phyloP scores from a whole-genome alignment of 495 filamentous ascomycete species.

The Aspergillus wentii region DNA sequence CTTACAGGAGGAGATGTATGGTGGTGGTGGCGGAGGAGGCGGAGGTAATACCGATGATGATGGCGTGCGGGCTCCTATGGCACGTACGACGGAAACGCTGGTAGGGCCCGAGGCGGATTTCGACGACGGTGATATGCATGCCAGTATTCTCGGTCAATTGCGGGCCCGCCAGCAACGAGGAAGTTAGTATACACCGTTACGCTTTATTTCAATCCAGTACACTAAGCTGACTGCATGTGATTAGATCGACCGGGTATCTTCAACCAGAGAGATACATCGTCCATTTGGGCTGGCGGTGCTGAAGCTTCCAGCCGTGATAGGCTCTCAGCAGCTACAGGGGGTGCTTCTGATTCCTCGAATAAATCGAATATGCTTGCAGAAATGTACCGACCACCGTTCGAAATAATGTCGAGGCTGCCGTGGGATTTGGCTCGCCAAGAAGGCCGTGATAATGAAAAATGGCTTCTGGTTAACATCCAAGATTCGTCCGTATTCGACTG shows the following conservation, averaged over 20 bases:
- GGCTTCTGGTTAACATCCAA: slow-evolving; percentile 93
- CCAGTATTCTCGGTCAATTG: slow-evolving; percentile 63
- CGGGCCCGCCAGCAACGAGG: slow-evolving; percentile 45
- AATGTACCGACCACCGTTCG: slow-evolving; percentile 85
- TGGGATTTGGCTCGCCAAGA: slow-evolving; percentile 80
- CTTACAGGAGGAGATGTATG: slow-evolving; percentile 88
- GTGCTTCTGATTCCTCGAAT: slow-evolving; percentile 64
- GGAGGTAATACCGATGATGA: slow-evolving; percentile 47
- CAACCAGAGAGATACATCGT: slow-evolving; percentile 64
- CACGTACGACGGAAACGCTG: slow-evolving; percentile 84
- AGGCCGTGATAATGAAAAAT: slow-evolving; percentile 82
- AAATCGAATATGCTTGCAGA: slow-evolving; percentile 76
- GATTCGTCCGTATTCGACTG: slow-evolving; percentile 89
- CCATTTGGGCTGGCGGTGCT: slow-evolving; percentile 68
- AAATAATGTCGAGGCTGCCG: slow-evolving; percentile 67
- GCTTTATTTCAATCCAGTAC: neutral
- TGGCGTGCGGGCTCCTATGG: slow-evolving; percentile 84
- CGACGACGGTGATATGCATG: slow-evolving; percentile 56
- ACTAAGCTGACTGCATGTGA: slow-evolving; percentile 9
- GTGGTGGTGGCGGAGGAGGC: slow-evolving; percentile 40
- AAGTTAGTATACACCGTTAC: slow-evolving; percentile 29
- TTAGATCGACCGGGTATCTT: slow-evolving; percentile 70
- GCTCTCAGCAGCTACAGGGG: slow-evolving; percentile 62
- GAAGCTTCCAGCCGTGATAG: slow-evolving; percentile 42
- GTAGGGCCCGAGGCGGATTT: slow-evolving; percentile 64